These are phyloP conservation scores for Davidsoniella neocaledoniae DNA, from an alignment of 2,329 filamentous ascomycete species.

Conservation along the genomic window DNA sequence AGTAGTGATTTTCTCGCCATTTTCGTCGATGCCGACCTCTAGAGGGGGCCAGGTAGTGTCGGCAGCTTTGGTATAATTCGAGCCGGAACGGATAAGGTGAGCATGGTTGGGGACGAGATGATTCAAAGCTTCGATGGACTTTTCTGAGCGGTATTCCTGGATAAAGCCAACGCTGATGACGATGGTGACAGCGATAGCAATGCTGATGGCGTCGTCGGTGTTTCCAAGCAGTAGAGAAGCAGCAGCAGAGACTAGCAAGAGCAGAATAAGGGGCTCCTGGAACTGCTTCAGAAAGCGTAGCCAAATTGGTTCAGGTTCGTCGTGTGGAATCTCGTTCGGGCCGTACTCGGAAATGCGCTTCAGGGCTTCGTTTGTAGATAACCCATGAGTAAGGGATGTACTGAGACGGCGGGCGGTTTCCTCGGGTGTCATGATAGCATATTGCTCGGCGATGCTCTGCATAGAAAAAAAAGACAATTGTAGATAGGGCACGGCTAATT, in stretches of 20 bases:
- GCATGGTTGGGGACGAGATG: conserved; percentile 90
- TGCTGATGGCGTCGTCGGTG: conserved; percentile 86
- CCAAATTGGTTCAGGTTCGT: conserved; percentile 88
- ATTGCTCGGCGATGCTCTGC: conserved; percentile 39
- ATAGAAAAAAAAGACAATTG: background rate
- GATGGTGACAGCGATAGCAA: conserved; percentile 89
- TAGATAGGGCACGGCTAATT: conserved; percentile 5
- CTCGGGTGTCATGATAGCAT: conserved; percentile 51
- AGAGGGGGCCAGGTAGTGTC: conserved; percentile 31
- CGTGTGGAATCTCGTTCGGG: conserved; percentile 85
- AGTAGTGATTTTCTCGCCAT: conserved; percentile 32
- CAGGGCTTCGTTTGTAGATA: conserved; percentile 67
- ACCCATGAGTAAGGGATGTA: conserved; percentile 69
- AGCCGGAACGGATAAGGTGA: conserved; percentile 59
- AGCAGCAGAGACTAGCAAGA: conserved; percentile 76
- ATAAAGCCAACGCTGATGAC: conserved; percentile 93
- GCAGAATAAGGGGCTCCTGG: conserved; percentile 81
- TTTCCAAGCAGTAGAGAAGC: conserved; percentile 87
- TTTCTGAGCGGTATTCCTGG: conserved; percentile 93
- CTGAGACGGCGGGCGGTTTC: conserved; percentile 63
- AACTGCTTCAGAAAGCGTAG: conserved; percentile 92
- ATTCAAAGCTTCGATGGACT: conserved; percentile 88
- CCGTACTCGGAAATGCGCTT: conserved; percentile 66
- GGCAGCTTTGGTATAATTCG: conserved; percentile 20
- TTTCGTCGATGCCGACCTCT: conserved; percentile 21